phyloP scores from a whole-genome alignment of 164 flowering plant genomes.

The Protea cynaroides region DNA sequence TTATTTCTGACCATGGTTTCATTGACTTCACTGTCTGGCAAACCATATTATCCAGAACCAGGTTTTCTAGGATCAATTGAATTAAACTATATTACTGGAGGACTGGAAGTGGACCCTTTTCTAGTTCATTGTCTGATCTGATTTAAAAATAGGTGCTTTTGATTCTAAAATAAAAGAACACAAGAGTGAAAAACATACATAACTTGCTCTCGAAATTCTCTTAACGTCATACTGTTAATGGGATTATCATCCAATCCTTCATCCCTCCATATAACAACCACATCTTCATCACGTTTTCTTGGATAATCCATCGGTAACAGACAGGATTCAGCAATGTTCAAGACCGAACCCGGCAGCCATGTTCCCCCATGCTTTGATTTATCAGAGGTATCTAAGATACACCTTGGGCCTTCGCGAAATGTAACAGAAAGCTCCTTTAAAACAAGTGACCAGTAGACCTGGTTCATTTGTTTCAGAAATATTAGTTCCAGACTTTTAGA shows the following conservation, averaged over 20 bases:
- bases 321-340: conserved; percentile 90
- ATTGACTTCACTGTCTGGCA: too few species aligned
- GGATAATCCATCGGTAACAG: conserved; percentile 40
- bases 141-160: too few species aligned
- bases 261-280: conserved; percentile 78
- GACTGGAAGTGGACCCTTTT: too few species aligned
- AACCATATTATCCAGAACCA: too few species aligned
- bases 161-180: not conserved
- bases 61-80: too few species aligned
- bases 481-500: conserved; percentile 1
- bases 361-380: conserved; percentile 62
- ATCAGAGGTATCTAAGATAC: conserved; percentile 57
- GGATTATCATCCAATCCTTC: conserved; percentile 57
- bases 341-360: conserved; percentile 78
- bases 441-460: conserved; percentile 76
- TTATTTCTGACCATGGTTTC: too few species aligned
- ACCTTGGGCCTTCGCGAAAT: conserved; percentile 53
- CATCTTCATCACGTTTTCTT: conserved; percentile 46
- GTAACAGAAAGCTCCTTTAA: conserved; percentile 62
- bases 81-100: too few species aligned
- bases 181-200: conserved; percentile 47
- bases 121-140: too few species aligned
- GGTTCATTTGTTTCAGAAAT: conserved; percentile 6
- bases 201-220: conserved; percentile 74
- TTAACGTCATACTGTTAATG: conserved; percentile 49